Base-by-base conservation (phyloP, 768 basidiomycete genomes). In the Termitomyces sp. region DNA sequence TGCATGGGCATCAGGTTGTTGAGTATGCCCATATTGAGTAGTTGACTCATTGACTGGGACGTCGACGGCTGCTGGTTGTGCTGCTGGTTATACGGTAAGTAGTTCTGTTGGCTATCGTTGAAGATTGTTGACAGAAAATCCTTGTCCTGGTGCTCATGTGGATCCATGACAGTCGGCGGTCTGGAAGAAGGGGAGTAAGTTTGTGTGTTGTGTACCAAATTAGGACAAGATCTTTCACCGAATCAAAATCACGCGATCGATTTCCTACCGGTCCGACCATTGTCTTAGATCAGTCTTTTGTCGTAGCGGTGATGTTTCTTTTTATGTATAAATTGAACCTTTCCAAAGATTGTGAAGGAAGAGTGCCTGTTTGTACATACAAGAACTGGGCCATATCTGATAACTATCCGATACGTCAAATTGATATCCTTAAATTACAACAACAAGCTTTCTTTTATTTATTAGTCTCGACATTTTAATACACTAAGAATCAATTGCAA, bases 1-100 rank as follows among this genome's bases (percentile, higher is more conserved):
- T 78, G 80, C 66, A 80, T 71, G 35, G 78, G 73, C 67, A 85
- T 78, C 43, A 85, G 62, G 63, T 78, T 81, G 31, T 75, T 73
- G 40, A 78, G 63, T 50, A 86, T 70, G 64, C 80, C 83, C 70
- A 84, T 73, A 55, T 70, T 74, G 58, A 78, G 80, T 51, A 74
- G 70, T 10, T 67, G 60, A 43, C 68, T 69, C 55, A 55, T 54
- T 37, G 56, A 49, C 33, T 56, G 53, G 12, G 44, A 21, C 23
- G 62, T 56, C 49, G 60, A 55, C 57, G 60, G 57, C 46, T 53
- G 56, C 49, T 55, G 57, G 19, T 51, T 53, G 52, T 35, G 47
- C 56, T 58, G 61, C 53, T 59, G 57, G 48, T 31, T 42, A 28
- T 47, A 60, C 1, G 46, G 19, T 35, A 58, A 52, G 19, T 42